Evolutionary conservation across 208 protist genomes (phyloP).

Genomic region (Wallacemonas sp.): DNA sequence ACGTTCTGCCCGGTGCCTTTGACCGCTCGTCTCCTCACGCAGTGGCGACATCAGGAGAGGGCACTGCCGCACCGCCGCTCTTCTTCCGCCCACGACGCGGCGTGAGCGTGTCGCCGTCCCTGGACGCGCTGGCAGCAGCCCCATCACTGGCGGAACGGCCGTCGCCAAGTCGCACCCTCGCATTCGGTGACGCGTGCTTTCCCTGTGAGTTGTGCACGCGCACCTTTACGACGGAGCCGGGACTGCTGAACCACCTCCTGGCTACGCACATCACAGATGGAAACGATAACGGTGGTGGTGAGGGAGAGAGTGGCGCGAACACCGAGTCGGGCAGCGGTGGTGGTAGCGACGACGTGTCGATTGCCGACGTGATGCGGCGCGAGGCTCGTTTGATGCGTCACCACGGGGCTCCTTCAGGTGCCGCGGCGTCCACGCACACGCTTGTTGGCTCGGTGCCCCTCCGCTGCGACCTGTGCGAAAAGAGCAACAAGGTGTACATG

Average conservation of each 20-base stretch:
- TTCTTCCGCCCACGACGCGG: constrained; percentile 3
- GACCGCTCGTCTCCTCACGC: not conserved
- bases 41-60: not conserved
- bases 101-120: too few species aligned
- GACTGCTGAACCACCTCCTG: constrained; percentile 75
- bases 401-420: not conserved
- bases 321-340: not conserved
- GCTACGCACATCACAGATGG: constrained; percentile 3
- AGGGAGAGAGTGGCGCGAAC: not conserved
- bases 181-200: constrained; percentile 57
- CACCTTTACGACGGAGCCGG: constrained; percentile 50
- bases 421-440: not conserved
- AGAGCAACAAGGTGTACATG: constrained; percentile 52
- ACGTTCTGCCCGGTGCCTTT: constrained; percentile 4
- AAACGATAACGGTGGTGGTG: not conserved
- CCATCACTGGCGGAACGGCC: too few species aligned
- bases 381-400: not conserved
- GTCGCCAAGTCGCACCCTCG: too few species aligned
- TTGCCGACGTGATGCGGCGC: constrained; percentile 35
- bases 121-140: too few species aligned
- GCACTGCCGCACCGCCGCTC: not conserved
- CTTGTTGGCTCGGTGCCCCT: constrained; percentile 17
- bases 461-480: constrained; percentile 68
- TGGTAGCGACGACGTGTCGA: not conserved
- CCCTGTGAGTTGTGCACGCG: constrained; percentile 83